Conservation (phyloP, 345 rosid genomes). For the Aurinia saxatilis region DNA sequence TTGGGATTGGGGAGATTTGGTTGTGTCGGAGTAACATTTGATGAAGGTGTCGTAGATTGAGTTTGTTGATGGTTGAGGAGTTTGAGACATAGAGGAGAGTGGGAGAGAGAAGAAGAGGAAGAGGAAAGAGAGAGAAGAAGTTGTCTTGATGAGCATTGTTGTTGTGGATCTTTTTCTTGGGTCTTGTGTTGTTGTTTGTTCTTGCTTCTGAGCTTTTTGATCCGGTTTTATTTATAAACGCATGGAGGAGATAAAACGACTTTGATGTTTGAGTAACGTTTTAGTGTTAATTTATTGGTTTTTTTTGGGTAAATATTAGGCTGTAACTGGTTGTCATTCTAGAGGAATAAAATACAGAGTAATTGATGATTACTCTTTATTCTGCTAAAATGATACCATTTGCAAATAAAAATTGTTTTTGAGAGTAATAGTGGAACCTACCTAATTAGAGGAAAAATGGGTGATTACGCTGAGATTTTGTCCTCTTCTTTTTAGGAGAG, state of each 20-base stretch:
- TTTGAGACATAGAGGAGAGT: conserved; percentile 9
- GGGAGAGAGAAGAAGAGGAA: conserved; percentile 10
- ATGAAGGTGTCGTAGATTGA: conserved; percentile 34
- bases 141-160: neutral
- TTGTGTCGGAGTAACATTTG: conserved; percentile 32
- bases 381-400: no score
- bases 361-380: no score
- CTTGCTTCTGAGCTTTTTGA: neutral
- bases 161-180: neutral
- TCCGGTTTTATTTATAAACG: conserved; percentile 21
- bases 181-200: conserved; percentile 6
- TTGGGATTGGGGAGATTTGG: conserved; percentile 22
- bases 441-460: no score
- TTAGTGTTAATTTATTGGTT: no score
- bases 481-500: no score
- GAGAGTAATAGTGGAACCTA: no score
- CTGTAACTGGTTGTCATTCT: no score
- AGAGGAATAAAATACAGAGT: no score
- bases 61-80: conserved; percentile 2
- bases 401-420: no score
- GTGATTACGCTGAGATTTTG: no score
- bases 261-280: no score
- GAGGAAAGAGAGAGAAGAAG: neutral
- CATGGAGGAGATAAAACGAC: neutral
- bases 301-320: no score